Conservation (phyloP, 2,329 filamentous ascomycete genomes). For the Colletotrichum sp. region DNA sequence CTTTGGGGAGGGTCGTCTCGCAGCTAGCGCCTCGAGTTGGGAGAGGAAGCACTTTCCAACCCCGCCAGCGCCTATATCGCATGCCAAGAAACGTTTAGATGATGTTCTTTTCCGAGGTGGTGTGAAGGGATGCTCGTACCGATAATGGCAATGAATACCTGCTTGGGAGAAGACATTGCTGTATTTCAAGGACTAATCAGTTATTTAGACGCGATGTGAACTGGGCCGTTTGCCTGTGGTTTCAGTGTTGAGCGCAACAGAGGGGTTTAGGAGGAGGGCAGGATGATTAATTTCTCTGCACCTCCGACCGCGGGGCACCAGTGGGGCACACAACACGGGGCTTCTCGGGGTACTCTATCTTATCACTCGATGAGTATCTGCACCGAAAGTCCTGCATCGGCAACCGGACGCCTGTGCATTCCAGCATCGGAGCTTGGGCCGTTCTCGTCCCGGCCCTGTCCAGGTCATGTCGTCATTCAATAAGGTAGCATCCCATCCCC, state of each 20-base stretch:
- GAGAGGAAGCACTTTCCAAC: constrained; percentile 90
- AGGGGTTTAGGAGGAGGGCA: neutral
- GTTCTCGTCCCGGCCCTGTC: neutral
- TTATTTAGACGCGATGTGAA: neutral
- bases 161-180: constrained; percentile 49
- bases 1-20: constrained; percentile 70
- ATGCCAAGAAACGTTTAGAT: constrained; percentile 1
- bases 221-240: neutral
- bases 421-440: neutral
- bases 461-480: constrained; percentile 17
- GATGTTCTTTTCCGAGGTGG: neutral
- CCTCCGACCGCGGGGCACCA: constrained; percentile 15
- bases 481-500: neutral
- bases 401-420: neutral
- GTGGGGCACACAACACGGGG: neutral
- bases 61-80: constrained; percentile 77
- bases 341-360: neutral
- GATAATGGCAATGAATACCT: constrained; percentile 59
- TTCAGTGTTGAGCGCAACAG: neutral
- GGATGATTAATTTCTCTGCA: neutral
- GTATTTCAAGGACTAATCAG: neutral
- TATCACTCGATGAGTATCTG: neutral
- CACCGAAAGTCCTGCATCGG: neutral
- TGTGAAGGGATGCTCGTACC: constrained; percentile 35
- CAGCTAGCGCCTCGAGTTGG: constrained; percentile 74